Evolutionary conservation across 768 basidiomycete genomes (phyloP).

Genomic region (Boletus bicolor): DNA sequence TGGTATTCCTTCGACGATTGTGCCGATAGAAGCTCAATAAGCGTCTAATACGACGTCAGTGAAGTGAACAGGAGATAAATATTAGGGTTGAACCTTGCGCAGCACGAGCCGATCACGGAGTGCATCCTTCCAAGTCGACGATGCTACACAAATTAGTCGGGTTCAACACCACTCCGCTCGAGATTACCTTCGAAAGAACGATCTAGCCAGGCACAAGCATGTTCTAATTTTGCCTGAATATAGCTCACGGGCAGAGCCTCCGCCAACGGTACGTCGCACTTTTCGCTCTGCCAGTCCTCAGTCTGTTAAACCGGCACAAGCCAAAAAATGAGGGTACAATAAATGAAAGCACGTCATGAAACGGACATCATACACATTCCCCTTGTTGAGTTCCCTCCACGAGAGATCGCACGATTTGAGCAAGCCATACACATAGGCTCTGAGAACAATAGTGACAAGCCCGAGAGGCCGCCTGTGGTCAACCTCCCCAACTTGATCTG

Average conservation of each 20-base stretch:
- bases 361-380: constrained; percentile 74
- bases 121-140: constrained; percentile 47
- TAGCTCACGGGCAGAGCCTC: constrained; percentile 58
- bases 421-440: constrained; percentile 62
- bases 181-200: constrained; percentile 40
- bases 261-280: constrained; percentile 73
- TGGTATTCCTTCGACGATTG: constrained; percentile 28
- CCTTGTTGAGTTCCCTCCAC: constrained; percentile 79
- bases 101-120: constrained; percentile 51
- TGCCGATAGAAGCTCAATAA: constrained; percentile 26
- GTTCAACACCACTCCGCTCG: neutral
- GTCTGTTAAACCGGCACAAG: constrained; percentile 41
- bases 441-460: constrained; percentile 65
- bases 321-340: constrained; percentile 9
- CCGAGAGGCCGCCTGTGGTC: constrained; percentile 54
- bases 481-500: constrained; percentile 14
- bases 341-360: constrained; percentile 14
- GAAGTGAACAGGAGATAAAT: neutral
- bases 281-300: constrained; percentile 90
- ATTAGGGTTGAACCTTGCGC: constrained; percentile 46
- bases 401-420: constrained; percentile 80
- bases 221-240: constrained; percentile 53
- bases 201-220: constrained; percentile 60
- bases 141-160: constrained; percentile 34
- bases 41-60: constrained; percentile 19